Evolutionary conservation across 169 alveolate species (phyloP).

Genomic region (Ichthyophthirius multifiliis): DNA sequence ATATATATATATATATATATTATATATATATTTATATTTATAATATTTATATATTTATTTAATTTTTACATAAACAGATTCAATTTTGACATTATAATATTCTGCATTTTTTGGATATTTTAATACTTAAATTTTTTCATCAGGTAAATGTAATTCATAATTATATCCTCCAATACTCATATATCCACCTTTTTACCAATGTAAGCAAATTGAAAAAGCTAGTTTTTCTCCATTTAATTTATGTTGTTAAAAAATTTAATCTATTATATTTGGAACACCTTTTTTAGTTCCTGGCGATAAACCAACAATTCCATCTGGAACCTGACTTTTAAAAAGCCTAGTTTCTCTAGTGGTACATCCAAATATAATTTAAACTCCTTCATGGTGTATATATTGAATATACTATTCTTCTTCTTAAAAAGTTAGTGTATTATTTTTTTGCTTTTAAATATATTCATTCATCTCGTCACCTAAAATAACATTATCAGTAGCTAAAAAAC

Average conservation of each 20-base stretch:
- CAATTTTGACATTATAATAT: too few relatives aligned
- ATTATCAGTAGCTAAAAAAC: neutral
- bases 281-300: conserved; percentile 4
- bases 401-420: neutral
- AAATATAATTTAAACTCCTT: neutral
- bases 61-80: too few relatives aligned
- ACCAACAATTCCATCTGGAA: conserved; percentile 12
- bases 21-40: too few relatives aligned
- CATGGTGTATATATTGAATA: neutral
- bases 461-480: conserved; percentile 3
- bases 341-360: conserved; percentile 20
- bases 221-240: neutral
- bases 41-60: too few relatives aligned
- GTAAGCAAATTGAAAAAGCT: neutral
- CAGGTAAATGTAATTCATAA: neutral
- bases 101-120: too few relatives aligned
- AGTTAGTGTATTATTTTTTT: neutral
- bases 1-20: too few relatives aligned
- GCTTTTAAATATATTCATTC: neutral
- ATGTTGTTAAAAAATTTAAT: neutral
- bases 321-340: neutral
- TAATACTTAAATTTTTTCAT: neutral
- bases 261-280: conserved; percentile 12
- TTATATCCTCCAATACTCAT: conserved; percentile 22
- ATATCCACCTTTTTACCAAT: conserved; percentile 4